Percentiles rank a stretch among this genome's conserved stretches.
These are phyloP conservation scores for Pisolithus marmoratus DNA, from an alignment of 768 basidiomycete species.

Conservation along the genomic window DNA sequence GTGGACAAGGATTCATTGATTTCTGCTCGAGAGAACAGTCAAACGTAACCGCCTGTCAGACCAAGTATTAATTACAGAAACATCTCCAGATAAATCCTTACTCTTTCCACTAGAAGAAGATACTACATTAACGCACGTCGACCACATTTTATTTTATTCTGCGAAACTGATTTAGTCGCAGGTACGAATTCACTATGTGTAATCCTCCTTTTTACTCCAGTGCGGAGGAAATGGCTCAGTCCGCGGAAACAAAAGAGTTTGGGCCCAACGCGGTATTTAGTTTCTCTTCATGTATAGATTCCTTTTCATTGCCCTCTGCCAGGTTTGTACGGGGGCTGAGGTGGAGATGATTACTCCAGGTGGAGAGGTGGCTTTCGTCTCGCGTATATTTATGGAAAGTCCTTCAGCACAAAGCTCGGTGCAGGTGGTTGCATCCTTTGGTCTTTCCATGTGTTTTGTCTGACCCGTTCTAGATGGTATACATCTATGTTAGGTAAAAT, in stretches of 20 bases:
- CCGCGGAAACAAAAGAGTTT: constrained; percentile 57
- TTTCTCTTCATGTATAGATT: background rate
- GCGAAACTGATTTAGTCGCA: constrained; percentile 11
- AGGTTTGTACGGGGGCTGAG: constrained; percentile 84
- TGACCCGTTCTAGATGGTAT: constrained; percentile 61
- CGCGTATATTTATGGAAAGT: constrained; percentile 74
- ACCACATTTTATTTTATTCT: background rate
- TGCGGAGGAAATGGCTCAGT: constrained; percentile 54
- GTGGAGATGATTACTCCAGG: constrained; percentile 88
- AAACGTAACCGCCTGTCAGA: constrained; percentile 46
- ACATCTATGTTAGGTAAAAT: constrained; percentile 90
- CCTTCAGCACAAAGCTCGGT: constrained; percentile 38
- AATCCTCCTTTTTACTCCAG: constrained; percentile 96
- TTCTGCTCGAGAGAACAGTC: constrained; percentile 55
- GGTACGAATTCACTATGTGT: constrained; percentile 84
- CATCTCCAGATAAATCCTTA: constrained; percentile 35
- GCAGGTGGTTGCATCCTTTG: constrained; percentile 41
- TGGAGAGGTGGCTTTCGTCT: constrained; percentile 79
- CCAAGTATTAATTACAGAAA: constrained; percentile 44
- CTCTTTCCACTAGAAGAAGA: constrained; percentile 28
- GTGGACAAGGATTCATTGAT: constrained; percentile 58
- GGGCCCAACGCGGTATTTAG: constrained; percentile 63
- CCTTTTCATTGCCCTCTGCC: background rate
- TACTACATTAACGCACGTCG: constrained; percentile 3
- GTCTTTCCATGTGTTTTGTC: background rate